Percentiles rank a stretch among this genome's conserved stretches.
phyloP scores from a whole-genome alignment of 192 early-diverging fungal species.

The Entomortierella chlamydospora region DNA sequence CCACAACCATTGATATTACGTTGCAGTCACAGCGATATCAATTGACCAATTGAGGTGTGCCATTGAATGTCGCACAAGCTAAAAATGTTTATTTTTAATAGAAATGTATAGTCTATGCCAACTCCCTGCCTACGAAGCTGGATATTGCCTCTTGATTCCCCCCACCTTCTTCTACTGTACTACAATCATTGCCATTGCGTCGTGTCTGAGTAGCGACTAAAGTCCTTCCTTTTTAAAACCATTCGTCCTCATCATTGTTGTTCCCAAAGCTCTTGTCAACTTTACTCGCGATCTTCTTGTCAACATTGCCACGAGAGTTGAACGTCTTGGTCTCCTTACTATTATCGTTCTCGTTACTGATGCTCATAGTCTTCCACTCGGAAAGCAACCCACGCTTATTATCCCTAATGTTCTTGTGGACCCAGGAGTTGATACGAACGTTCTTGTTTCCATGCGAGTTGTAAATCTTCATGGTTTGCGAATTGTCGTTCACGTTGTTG shows the following conservation, averaged over 20 bases:
- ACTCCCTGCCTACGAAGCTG: no score
- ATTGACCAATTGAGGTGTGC: no score
- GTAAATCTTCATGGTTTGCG: slow-evolving; percentile 8
- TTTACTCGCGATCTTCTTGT: not conserved
- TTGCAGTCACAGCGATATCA: no score
- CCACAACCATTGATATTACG: no score
- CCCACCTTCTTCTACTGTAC: no score
- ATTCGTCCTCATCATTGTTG: not conserved
- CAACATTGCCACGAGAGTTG: slow-evolving; percentile 6
- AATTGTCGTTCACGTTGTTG: slow-evolving; percentile 34
- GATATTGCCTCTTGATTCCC: no score
- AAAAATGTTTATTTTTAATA: no score
- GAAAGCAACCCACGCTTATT: slow-evolving; percentile 9
- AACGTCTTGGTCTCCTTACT: slow-evolving; percentile 3
- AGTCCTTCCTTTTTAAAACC: not conserved
- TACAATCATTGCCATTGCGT: no score
- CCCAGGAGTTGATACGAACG: slow-evolving; percentile 3
- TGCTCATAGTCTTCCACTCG: not conserved
- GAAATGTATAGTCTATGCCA: no score
- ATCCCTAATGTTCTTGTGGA: not conserved
- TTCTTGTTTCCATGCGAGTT: slow-evolving; percentile 29
- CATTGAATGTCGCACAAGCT: no score
- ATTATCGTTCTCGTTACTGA: slow-evolving; percentile 22
- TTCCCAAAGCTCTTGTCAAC: not conserved
- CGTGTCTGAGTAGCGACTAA: no score